These are phyloP conservation scores for Paramecium sonneborni DNA, from an alignment of 73 alveolate genomes.

Conservation along the genomic window DNA sequence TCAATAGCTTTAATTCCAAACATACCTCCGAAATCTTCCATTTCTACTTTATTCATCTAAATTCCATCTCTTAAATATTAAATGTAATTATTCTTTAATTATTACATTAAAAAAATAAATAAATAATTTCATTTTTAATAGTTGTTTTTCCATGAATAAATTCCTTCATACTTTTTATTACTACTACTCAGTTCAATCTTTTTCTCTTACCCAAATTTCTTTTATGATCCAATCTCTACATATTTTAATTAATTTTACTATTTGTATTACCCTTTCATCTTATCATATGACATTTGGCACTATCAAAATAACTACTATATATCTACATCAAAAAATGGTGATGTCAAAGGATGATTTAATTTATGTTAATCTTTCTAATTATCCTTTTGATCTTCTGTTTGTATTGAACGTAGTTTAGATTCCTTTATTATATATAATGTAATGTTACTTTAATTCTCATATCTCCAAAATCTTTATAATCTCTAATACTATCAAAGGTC, in stretches of 20 bases:
- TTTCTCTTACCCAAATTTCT: neutral
- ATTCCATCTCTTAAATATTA: neutral
- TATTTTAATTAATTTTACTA: neutral
- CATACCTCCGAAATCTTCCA: neutral
- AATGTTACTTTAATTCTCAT: neutral
- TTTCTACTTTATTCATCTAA: neutral
- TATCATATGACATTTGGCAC: neutral
- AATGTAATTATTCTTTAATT: neutral
- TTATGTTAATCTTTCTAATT: neutral
- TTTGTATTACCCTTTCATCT: neutral
- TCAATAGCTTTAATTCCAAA: neutral
- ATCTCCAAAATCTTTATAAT: conserved; percentile 15
- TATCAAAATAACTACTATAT: neutral
- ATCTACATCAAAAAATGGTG: conserved; percentile 3
- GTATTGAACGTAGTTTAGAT: neutral
- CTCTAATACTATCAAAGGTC: neutral
- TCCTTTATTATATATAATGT: neutral
- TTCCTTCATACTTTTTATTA: neutral
- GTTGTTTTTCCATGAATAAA: neutral
- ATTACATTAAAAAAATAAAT: neutral
- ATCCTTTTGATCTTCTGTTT: neutral
- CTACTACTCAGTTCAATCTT: neutral
- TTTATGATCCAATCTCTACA: neutral
- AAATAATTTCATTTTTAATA: neutral
- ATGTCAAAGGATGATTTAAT: neutral